Conservation (phyloP, 306 rosid species). For the Argentina anserina region DNA sequence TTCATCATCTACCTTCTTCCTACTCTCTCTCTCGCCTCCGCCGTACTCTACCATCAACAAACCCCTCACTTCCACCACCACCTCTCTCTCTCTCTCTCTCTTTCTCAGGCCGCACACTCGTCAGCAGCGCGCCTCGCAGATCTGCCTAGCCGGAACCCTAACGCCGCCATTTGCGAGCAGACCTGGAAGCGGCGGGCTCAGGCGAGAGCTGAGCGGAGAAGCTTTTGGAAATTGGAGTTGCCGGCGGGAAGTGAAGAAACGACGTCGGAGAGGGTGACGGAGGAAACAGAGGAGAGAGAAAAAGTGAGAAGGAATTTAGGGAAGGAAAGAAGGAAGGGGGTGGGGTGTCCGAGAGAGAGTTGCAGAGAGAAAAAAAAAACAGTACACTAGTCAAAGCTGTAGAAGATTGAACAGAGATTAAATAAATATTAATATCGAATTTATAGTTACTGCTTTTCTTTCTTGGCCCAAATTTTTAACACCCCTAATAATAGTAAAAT, state of each 20-base stretch:
- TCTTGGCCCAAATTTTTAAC: background rate
- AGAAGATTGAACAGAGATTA: conserved; percentile 20
- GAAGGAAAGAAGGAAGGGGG: conserved; percentile 31
- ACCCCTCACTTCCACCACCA: conserved; percentile 29
- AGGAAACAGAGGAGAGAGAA: conserved; percentile 53
- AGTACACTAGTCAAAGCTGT: conserved; percentile 64
- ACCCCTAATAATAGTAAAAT: background rate
- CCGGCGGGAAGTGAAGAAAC: conserved; percentile 20
- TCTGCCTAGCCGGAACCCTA: conserved; percentile 42
- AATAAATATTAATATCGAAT: background rate
- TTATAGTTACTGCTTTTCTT: background rate
- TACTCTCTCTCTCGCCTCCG: conserved; percentile 31
- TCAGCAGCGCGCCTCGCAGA: conserved; percentile 41
- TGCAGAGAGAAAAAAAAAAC: conserved; percentile 34
- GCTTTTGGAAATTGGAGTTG: conserved; percentile 16
- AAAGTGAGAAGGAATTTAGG: conserved; percentile 35
- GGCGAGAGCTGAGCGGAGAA: conserved; percentile 16
- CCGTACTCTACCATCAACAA: conserved; percentile 71
- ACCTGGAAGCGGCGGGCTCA: conserved; percentile 14
- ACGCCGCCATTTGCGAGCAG: conserved; percentile 34
- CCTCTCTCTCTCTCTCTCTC: conserved; percentile 22
- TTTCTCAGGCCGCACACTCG: conserved; percentile 27
- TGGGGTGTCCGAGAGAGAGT: conserved; percentile 18
- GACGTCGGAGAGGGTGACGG: conserved; percentile 35
- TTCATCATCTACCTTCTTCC: conserved; percentile 62